Percentiles rank a stretch among this genome's conserved stretches.
Conservation (phyloP, 805 yeast genomes). For the Myxozyma monticola region DNA sequence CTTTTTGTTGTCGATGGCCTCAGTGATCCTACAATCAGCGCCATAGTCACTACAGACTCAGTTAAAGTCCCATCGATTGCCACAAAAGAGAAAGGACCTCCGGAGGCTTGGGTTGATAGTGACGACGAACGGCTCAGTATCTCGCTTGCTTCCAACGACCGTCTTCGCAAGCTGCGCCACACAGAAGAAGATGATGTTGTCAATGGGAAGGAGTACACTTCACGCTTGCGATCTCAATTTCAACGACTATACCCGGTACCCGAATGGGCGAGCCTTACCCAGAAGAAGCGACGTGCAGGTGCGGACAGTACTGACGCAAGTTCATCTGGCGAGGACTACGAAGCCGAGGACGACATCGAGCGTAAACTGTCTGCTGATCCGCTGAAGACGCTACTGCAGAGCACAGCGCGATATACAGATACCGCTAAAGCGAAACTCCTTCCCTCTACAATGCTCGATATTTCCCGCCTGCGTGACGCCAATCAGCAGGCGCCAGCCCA, state of each 20-base stretch:
- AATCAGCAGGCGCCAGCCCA: slow-evolving; percentile 66
- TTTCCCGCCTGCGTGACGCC: slow-evolving; percentile 84
- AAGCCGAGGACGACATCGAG: slow-evolving; percentile 37
- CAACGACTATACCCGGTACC: slow-evolving; percentile 79
- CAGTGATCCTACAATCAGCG: slow-evolving; percentile 34
- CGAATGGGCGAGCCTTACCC: slow-evolving; percentile 62
- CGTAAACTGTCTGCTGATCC: slow-evolving; percentile 36
- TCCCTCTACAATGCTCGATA: slow-evolving; percentile 69
- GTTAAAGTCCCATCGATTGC: slow-evolving; percentile 1
- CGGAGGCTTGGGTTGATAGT: slow-evolving; percentile 80
- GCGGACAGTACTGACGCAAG: slow-evolving; percentile 37
- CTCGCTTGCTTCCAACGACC: slow-evolving; percentile 59
- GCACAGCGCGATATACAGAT: slow-evolving; percentile 35
- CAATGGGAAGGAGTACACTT: slow-evolving; percentile 60
- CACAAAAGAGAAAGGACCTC: slow-evolving; percentile 33
- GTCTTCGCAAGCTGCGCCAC: slow-evolving; percentile 69
- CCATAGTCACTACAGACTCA: slow-evolving; percentile 36
- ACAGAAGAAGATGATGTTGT: slow-evolving; percentile 54
- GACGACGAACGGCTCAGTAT: slow-evolving; percentile 78
- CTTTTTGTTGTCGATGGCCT: slow-evolving; percentile 28
- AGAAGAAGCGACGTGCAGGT: slow-evolving; percentile 26
- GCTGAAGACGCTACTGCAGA: slow-evolving; percentile 37
- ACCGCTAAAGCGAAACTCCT: slow-evolving; percentile 51
- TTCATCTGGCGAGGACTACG: slow-evolving; percentile 35
- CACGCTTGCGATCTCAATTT: slow-evolving; percentile 69